These are phyloP conservation scores for Abortiporus biennis DNA, from an alignment of 1,284 basidiomycete genomes.

Conservation along the genomic window DNA sequence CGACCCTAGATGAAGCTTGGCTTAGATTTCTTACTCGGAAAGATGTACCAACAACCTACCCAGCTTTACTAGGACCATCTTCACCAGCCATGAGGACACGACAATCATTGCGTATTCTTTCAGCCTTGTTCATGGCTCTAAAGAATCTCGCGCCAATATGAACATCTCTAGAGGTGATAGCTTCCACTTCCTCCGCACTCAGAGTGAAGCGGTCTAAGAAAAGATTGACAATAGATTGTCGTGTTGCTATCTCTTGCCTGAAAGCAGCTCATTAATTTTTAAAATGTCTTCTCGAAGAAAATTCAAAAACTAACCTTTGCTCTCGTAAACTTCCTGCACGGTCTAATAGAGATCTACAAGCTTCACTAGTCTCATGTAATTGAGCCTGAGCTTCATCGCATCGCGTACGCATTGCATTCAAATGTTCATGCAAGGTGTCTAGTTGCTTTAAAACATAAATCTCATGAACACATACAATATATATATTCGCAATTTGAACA, in stretches of 20 bases:
- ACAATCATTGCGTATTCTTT: slow-evolving; percentile 80
- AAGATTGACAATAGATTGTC: slow-evolving; percentile 69
- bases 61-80: slow-evolving; percentile 72
- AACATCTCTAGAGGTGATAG: slow-evolving; percentile 75
- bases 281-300: not conserved
- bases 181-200: slow-evolving; percentile 62
- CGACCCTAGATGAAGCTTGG: slow-evolving; percentile 47
- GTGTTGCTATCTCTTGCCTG: slow-evolving; percentile 64
- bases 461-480: slow-evolving; percentile 7
- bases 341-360: slow-evolving; percentile 81
- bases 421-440: slow-evolving; percentile 66
- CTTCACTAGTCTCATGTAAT: slow-evolving; percentile 69
- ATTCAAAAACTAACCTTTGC: slow-evolving; percentile 54
- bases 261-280: not conserved
- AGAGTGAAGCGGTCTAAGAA: slow-evolving; percentile 89
- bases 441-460: slow-evolving; percentile 54
- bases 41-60: slow-evolving; percentile 41
- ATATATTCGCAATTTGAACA: slow-evolving; percentile 4
- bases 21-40: slow-evolving; percentile 10
- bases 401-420: slow-evolving; percentile 71
- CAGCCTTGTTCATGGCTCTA: slow-evolving; percentile 81
- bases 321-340: slow-evolving; percentile 78
- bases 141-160: slow-evolving; percentile 75
- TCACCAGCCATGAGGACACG: slow-evolving; percentile 86
- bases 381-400: slow-evolving; percentile 82